These are phyloP conservation scores for Urtica urens DNA, from an alignment of 306 rosid species.

Conservation along the genomic window DNA sequence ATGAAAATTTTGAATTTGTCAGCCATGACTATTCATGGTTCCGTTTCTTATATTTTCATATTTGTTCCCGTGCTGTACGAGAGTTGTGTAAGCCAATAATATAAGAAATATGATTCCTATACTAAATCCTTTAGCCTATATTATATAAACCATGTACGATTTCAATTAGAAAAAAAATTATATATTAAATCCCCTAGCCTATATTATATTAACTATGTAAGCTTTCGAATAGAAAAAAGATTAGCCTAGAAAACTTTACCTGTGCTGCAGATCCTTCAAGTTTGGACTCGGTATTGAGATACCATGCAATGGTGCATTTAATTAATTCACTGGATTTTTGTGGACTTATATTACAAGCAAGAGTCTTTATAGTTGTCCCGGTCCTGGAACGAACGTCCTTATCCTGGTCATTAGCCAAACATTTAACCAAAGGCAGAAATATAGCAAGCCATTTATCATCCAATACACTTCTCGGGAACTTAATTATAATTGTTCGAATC, in stretches of 20 bases:
- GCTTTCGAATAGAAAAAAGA: neutral
- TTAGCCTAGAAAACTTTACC: slow-evolving; percentile 31
- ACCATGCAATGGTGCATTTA: slow-evolving; percentile 67
- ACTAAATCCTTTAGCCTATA: no score
- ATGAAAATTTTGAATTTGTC: no score
- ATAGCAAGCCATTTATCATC: slow-evolving; percentile 65
- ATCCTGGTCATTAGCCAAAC: slow-evolving; percentile 79
- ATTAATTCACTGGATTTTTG: slow-evolving; percentile 41
- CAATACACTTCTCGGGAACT: slow-evolving; percentile 59
- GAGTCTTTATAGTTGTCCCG: slow-evolving; percentile 63
- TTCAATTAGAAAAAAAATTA: no score
- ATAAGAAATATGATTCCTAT: no score
- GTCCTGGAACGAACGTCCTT: slow-evolving; percentile 68
- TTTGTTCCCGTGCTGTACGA: no score
- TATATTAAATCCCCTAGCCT: no score
- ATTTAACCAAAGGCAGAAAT: slow-evolving; percentile 67
- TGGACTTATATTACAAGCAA: slow-evolving; percentile 42
- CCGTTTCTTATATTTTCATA: no score
- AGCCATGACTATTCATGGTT: no score
- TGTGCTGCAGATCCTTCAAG: slow-evolving; percentile 79
- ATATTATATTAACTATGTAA: no score
- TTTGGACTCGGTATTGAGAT: slow-evolving; percentile 54
- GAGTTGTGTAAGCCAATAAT: no score
- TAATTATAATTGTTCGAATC: slow-evolving; percentile 62
- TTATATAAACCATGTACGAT: no score